Evolutionary conservation across 2,329 filamentous ascomycete genomes (phyloP), one percentile per base, ranked within the genome.

Genomic region (Ambrosiella beaveri): DNA sequence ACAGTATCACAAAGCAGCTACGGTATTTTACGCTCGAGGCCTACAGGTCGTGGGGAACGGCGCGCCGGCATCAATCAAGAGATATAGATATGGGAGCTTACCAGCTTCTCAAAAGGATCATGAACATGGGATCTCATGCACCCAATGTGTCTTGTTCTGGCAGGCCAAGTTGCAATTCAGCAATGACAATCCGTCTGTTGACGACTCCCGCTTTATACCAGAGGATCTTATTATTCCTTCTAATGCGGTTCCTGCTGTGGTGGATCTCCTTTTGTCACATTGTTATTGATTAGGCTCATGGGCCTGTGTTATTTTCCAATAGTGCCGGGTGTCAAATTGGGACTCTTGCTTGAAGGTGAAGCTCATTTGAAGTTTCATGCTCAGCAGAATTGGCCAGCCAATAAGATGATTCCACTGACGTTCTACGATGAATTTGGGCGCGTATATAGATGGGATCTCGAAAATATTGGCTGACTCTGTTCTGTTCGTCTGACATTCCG

Each of bases 141-240:
- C 15, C 52, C 38, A 54, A 54, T 54, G 52, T 41, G 38, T 54
- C 52, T 41, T 13, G 19, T 54, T 54, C 37, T 35, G 52, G 52
- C 37, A 39, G n/a, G 38, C 27, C 17, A 36, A 15, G 15, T 17
- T 41, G 9, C 37, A 9, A 40, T 54, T 54, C 37, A 41, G 11
- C 19, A 17, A 15, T 40, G 19, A 8, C 15, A 41, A 27, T 11
- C 52, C 38, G 38, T 27, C 52, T 38, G 52, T 15, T 9, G 17
- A n/a, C 13, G 45, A 41, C 40, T 17, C 44, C 47, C 8, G 27
- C 19, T 11, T 15, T 38, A 41, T 17, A 4, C n/a, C 8, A 38
- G 38, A 54, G 52, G 38, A 54, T 54, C 38, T 54, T 54, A 54
- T 54, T 54, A 54, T 54, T 54, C 38, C 52, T 54, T 54, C 52